These are phyloP conservation scores for Fusarium nematophilum DNA, from an alignment of 2,329 filamentous ascomycete species.

Conservation along the genomic window DNA sequence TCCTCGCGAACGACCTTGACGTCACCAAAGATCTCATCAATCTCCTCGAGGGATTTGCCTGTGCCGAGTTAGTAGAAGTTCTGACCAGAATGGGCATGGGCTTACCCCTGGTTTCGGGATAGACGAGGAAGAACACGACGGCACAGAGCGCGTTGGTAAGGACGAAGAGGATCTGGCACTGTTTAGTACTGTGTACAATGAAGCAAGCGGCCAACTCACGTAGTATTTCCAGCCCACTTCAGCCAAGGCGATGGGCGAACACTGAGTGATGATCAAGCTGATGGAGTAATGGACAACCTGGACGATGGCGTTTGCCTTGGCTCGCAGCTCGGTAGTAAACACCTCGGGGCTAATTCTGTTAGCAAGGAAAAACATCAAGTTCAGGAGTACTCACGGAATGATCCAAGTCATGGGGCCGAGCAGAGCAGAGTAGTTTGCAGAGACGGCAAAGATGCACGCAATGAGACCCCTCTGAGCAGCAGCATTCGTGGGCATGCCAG, in stretches of 20 bases:
- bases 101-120: constrained; percentile 53
- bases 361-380: fast-evolving
- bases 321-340: constrained; percentile 54
- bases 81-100: fast-evolving
- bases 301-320: constrained; percentile 55
- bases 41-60: constrained; percentile 55
- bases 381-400: constrained; percentile 49
- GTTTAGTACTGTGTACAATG: fast-evolving
- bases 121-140: constrained; percentile 49
- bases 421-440: constrained; percentile 51
- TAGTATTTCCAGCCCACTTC: constrained; percentile 56
- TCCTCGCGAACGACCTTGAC: constrained; percentile 44
- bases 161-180: constrained; percentile 51
- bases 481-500: constrained; percentile 50
- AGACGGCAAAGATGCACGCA: constrained; percentile 52
- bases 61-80: constrained; percentile 4
- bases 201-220: constrained; percentile 26
- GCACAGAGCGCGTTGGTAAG: constrained; percentile 53
- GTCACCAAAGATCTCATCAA: constrained; percentile 55
- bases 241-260: constrained; percentile 53
- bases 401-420: constrained; percentile 57
- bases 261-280: constrained; percentile 54
- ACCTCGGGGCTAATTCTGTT: constrained; percentile 49
- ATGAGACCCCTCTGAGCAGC: constrained; percentile 53
- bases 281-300: constrained; percentile 56